These are phyloP conservation scores for Acmispon strigosus DNA, from an alignment of 306 rosid genomes.

Conservation along the genomic window DNA sequence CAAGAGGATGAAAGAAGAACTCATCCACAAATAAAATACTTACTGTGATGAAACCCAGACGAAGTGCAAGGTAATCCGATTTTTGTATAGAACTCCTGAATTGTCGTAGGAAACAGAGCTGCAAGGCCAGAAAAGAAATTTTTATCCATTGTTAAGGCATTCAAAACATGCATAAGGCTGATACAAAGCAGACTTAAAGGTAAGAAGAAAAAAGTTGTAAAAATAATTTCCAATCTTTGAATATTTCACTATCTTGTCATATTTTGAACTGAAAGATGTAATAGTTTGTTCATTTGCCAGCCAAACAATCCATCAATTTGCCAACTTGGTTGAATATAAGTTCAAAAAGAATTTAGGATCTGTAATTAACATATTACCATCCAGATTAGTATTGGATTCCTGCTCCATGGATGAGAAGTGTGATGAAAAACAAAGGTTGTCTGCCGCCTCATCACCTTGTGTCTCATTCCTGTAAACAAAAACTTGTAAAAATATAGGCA, in stretches of 20 bases:
- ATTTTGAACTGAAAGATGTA: neutral
- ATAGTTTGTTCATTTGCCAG: neutral
- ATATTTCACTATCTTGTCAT: neutral
- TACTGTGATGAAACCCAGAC: slow-evolving; percentile 86
- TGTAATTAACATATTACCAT: slow-evolving; percentile 49
- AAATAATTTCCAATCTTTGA: neutral
- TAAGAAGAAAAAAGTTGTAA: neutral
- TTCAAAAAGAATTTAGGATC: neutral
- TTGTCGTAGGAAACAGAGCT: slow-evolving; percentile 91
- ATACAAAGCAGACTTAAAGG: neutral
- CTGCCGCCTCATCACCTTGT: slow-evolving; percentile 85
- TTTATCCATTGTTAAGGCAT: neutral
- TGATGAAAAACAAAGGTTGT: slow-evolving; percentile 86
- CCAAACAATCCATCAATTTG: neutral
- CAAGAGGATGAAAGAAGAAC: too few species aligned
- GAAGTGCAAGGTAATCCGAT: slow-evolving; percentile 91
- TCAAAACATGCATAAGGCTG: neutral
- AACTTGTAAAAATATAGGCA: neutral
- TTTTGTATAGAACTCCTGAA: slow-evolving; percentile 76
- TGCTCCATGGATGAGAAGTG: slow-evolving; percentile 98
- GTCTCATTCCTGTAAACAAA: slow-evolving; percentile 46
- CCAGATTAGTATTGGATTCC: slow-evolving; percentile 80
- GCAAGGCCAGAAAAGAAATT: slow-evolving; percentile 38
- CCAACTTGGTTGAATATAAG: neutral
- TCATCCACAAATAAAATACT: slow-evolving; percentile 14